Evolutionary conservation across 371 early-diverging fungal genomes (phyloP).

Genomic region (Rhizomucor pusillus): DNA sequence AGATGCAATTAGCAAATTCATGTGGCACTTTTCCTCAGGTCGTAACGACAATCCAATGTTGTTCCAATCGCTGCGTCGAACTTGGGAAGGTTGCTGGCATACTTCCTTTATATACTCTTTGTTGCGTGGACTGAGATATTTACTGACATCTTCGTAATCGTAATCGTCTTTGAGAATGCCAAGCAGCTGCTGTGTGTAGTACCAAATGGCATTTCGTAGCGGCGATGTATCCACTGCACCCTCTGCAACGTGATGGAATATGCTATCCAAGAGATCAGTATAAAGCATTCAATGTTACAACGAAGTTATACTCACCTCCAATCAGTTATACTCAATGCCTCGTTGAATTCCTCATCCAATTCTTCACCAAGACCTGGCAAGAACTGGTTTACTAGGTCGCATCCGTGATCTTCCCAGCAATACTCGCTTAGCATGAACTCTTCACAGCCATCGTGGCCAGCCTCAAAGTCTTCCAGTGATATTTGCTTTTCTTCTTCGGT

Average conservation of each 20-base stretch:
- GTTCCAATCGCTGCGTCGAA: constrained; percentile 52
- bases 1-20: constrained; percentile 59
- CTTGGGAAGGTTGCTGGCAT: constrained; percentile 40
- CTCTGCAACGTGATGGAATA: constrained; percentile 47
- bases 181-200: constrained; percentile 55
- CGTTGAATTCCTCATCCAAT: constrained; percentile 58
- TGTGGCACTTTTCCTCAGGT: constrained; percentile 68
- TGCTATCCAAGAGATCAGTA: constrained; percentile 16
- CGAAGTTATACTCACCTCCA: constrained; percentile 35
- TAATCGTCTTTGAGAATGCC: constrained; percentile 68
- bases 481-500: constrained; percentile 19
- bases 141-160: constrained; percentile 46
- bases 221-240: constrained; percentile 59
- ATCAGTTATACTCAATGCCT: constrained; percentile 62
- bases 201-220: constrained; percentile 64
- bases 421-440: constrained; percentile 64
- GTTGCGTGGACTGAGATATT: constrained; percentile 47
- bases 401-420: constrained; percentile 68
- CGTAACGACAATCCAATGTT: constrained; percentile 59
- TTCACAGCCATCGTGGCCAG: constrained; percentile 25
- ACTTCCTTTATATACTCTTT: constrained; percentile 51
- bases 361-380: constrained; percentile 60
- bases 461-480: neutral
- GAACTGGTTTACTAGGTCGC: constrained; percentile 59
- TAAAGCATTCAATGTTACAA: neutral